Conservation (phyloP, 768 basidiomycete species). For the Polyporus arcularius region DNA sequence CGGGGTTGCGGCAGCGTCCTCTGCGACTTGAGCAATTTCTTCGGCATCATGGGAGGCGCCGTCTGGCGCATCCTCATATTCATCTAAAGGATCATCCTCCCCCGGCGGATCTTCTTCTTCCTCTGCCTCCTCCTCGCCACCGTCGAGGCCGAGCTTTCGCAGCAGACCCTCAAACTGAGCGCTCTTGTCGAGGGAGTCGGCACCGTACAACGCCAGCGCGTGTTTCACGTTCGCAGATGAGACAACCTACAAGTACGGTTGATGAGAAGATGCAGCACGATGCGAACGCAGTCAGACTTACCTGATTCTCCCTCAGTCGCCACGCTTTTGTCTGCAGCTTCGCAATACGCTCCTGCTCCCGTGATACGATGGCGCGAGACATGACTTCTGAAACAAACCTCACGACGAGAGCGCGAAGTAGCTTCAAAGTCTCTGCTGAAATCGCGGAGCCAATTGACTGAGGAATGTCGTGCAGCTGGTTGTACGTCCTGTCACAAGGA, state of each 20-base stretch:
- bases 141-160: constrained; percentile 10
- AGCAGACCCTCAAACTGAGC: constrained; percentile 43
- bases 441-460: constrained; percentile 35
- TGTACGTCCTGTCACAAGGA: constrained; percentile 28
- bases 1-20: not conserved
- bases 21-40: not conserved
- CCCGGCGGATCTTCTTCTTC: constrained; percentile 14
- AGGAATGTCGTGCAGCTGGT: constrained; percentile 30
- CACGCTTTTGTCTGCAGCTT: constrained; percentile 65
- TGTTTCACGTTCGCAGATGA: constrained; percentile 43
- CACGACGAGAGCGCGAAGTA: constrained; percentile 46
- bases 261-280: not conserved
- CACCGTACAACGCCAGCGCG: constrained; percentile 50
- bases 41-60: not conserved
- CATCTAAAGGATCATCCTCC: not conserved
- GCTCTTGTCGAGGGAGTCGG: constrained; percentile 37
- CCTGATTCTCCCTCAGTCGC: constrained; percentile 46
- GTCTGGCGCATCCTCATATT: constrained; percentile 20
- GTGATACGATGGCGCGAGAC: constrained; percentile 51
- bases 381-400: constrained; percentile 55
- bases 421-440: constrained; percentile 48
- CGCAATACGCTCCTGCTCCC: constrained; percentile 58
- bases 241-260: constrained; percentile 38
- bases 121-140: constrained; percentile 11
- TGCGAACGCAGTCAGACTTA: constrained; percentile 28